Base-by-base conservation (phyloP, 1,139 yeast genomes). In the Yamadazyma spencermartinsiae region DNA sequence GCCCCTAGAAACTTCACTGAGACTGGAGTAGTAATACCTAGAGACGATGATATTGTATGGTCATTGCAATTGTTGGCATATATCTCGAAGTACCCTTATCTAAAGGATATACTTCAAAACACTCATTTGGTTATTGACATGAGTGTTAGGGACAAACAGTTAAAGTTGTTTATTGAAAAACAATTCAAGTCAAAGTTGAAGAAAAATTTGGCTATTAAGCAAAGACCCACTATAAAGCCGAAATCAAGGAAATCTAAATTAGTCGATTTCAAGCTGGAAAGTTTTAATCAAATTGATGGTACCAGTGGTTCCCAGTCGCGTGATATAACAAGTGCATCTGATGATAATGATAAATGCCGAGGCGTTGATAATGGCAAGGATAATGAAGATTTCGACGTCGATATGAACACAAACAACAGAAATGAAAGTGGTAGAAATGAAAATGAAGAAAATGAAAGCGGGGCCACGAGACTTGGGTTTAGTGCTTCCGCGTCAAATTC, bases 21-120 rank as follows among this genome's bases (percentile, higher is more conserved):
- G 41, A 67, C 75, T 2, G 95, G 96, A 1, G 81, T 83, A 17
- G 76, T 89, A 13, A 76, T 88, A 9, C 96, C 97, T 1, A 76
- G 88, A 44, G 95, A 87, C 46, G 97, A 90, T 56, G 98, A 92
- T 57, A 86, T 92, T 20, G 82, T 88, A 25, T 89, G 97, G 96
- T 85, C 95, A 4, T 70, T 92, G 39, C 98, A 92, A 61, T 72
- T 92, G 24, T 64, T 92, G 40, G 98, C 98, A 14, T 92, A 89
- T 60, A 86, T 90, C 35, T 88, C 98, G 8, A 92, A 92, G 59
- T 90, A 90, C 56, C 85, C 97, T 1, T 76, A 81, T 43, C 68
- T 90, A 56, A 86, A 90, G 53, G 82, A 81, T 35, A 72, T 73
- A 30, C 68, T 92, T 38, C 95, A 89, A 49, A 76, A 76, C 38